Evolutionary conservation across 169 alveolate genomes (phyloP).

Genomic region (Amoebophrya sp.): DNA sequence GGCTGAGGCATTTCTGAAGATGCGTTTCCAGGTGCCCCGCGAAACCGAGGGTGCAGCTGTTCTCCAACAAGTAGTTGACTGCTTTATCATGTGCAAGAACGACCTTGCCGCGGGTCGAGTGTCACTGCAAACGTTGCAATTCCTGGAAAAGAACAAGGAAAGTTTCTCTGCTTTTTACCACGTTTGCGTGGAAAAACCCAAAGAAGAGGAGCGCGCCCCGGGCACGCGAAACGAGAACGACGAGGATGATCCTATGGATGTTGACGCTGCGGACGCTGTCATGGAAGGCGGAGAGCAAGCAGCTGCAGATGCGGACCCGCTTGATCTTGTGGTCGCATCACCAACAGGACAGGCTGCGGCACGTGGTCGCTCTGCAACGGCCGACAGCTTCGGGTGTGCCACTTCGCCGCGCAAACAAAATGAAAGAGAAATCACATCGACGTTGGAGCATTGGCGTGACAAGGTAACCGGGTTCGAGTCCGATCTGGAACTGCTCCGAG

Average conservation of each 20-base stretch:
- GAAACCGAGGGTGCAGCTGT: not conserved
- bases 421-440: too few species aligned
- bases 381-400: too few species aligned
- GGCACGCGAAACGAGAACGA: too few species aligned
- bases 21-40: not conserved
- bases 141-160: not conserved
- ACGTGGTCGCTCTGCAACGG: too few species aligned
- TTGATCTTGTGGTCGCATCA: too few species aligned
- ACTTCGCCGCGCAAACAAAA: too few species aligned
- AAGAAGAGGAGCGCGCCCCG: too few species aligned
- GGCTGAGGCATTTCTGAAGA: not conserved
- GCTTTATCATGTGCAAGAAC: not conserved
- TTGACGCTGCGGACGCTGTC: not conserved
- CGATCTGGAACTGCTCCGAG: not conserved
- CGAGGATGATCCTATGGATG: too few species aligned
- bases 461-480: not conserved
- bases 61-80: not conserved
- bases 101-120: not conserved
- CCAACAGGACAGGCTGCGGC: too few species aligned
- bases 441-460: slow-evolving; percentile 14
- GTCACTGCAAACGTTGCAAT: not conserved
- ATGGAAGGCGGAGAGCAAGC: too few species aligned
- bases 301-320: too few species aligned
- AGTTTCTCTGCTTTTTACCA: not conserved
- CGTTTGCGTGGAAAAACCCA: not conserved